phyloP scores from a whole-genome alignment of 768 basidiomycete species.

The Podaxis sp. region DNA sequence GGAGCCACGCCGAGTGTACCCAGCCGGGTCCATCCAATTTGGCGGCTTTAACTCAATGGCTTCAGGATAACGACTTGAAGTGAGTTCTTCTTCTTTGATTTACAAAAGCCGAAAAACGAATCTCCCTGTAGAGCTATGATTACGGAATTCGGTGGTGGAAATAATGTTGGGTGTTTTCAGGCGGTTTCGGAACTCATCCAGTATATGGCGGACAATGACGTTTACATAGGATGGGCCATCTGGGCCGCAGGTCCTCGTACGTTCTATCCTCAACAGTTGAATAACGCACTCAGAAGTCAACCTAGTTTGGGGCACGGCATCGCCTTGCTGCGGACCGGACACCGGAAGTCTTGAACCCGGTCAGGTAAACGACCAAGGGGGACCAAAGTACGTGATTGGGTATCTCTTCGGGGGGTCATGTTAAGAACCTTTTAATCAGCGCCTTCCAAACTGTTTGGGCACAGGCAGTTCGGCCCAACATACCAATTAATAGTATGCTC shows the following conservation, averaged over 20 bases:
- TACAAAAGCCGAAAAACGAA: neutral
- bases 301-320: slow-evolving; percentile 42
- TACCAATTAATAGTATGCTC: slow-evolving; percentile 22
- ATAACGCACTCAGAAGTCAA: neutral
- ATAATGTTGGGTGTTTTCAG: slow-evolving; percentile 42
- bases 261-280: slow-evolving; percentile 15
- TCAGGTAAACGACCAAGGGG: slow-evolving; percentile 33
- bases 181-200: slow-evolving; percentile 40
- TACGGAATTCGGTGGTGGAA: slow-evolving; percentile 46
- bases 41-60: slow-evolving; percentile 40
- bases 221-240: slow-evolving; percentile 47
- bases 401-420: neutral
- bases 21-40: slow-evolving; percentile 47
- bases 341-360: slow-evolving; percentile 47
- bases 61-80: slow-evolving; percentile 43
- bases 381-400: slow-evolving; percentile 33
- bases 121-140: slow-evolving; percentile 36
- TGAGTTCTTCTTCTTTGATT: slow-evolving; percentile 15
- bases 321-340: slow-evolving; percentile 43
- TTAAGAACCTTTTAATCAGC: slow-evolving; percentile 19
- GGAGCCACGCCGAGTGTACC: slow-evolving; percentile 39
- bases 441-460: slow-evolving; percentile 40
- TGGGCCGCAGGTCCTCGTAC: slow-evolving; percentile 49
- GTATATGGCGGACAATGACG: slow-evolving; percentile 41
- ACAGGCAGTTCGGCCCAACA: slow-evolving; percentile 36